These are phyloP conservation scores for Brasenia schreberi DNA, from an alignment of 164 flowering plant genomes.

Conservation along the genomic window DNA sequence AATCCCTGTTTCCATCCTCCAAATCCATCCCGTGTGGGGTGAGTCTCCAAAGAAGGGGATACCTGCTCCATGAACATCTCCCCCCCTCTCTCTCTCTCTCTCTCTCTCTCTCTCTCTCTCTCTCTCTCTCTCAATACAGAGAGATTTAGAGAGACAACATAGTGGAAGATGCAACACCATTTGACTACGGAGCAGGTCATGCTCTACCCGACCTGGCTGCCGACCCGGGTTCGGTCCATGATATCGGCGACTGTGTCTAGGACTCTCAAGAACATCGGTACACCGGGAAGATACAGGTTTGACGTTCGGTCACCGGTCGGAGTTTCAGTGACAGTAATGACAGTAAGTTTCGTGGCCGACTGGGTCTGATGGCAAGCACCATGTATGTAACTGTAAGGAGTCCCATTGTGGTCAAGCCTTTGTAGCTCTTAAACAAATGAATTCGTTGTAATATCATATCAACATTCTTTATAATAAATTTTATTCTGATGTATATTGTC, in stretches of 20 bases:
- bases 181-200: slow-evolving; percentile 52
- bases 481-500: too few relatives aligned
- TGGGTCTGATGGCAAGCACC: slow-evolving; percentile 61
- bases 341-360: slow-evolving; percentile 15
- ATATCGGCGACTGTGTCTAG: slow-evolving; percentile 11
- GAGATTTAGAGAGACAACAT: slow-evolving; percentile 13
- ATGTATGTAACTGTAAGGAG: slow-evolving; percentile 31
- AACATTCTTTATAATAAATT: too few relatives aligned
- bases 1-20: too few relatives aligned
- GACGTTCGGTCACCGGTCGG: slow-evolving; percentile 3
- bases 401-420: slow-evolving; percentile 32
- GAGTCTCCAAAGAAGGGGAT: too few relatives aligned
- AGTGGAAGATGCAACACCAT: slow-evolving; percentile 30
- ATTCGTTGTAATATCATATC: too few relatives aligned
- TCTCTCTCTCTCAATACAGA: not conserved
- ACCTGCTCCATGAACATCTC: too few relatives aligned
- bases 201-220: slow-evolving; percentile 37
- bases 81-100: too few relatives aligned
- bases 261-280: slow-evolving; percentile 16
- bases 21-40: too few relatives aligned
- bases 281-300: slow-evolving; percentile 11
- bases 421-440: not conserved
- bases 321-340: slow-evolving; percentile 11
- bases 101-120: too few relatives aligned
- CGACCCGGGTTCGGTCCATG: slow-evolving; percentile 60